Conservation (phyloP, 2,329 filamentous ascomycete genomes). For the Monilinia fructigena region DNA sequence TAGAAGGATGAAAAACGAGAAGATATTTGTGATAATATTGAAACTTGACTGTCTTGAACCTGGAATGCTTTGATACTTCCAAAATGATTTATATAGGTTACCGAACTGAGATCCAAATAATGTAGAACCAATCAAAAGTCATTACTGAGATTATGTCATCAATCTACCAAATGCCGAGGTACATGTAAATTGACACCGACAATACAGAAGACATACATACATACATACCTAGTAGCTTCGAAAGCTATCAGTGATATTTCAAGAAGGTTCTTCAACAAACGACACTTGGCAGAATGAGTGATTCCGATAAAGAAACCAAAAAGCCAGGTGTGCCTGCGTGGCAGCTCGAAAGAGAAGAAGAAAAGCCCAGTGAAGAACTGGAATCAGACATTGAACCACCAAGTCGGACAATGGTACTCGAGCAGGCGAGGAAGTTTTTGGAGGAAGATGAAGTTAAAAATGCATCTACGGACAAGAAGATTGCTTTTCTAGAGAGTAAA, state of each 20-base stretch:
- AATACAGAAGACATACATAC: not conserved
- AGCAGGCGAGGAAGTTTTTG: constrained; percentile 74
- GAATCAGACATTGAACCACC: constrained; percentile 21
- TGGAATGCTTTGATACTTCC: constrained; percentile 9
- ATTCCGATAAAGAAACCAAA: constrained; percentile 33
- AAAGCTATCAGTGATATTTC: not conserved
- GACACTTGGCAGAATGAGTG: constrained; percentile 32
- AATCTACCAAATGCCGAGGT: constrained; percentile 23
- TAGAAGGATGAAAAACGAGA: not conserved
- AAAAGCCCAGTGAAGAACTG: constrained; percentile 1
- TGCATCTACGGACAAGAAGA: constrained; percentile 69
- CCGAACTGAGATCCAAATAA: not conserved
- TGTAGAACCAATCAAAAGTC: constrained; percentile 6
- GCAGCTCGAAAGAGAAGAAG: constrained; percentile 29
- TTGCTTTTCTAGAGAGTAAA: constrained; percentile 74
- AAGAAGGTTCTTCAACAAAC: constrained; percentile 15
- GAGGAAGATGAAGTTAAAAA: constrained; percentile 69
- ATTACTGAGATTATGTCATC: constrained; percentile 28
- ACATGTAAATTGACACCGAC: constrained; percentile 20
- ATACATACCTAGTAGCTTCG: not conserved
- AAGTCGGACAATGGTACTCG: constrained; percentile 45
- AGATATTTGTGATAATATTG: not conserved
- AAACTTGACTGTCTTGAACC: not conserved
- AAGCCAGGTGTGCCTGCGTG: constrained; percentile 32
- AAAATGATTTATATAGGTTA: not conserved